These are phyloP conservation scores for Cladochytrium replicatum DNA, from an alignment of 192 early-diverging fungal species.

Conservation along the genomic window DNA sequence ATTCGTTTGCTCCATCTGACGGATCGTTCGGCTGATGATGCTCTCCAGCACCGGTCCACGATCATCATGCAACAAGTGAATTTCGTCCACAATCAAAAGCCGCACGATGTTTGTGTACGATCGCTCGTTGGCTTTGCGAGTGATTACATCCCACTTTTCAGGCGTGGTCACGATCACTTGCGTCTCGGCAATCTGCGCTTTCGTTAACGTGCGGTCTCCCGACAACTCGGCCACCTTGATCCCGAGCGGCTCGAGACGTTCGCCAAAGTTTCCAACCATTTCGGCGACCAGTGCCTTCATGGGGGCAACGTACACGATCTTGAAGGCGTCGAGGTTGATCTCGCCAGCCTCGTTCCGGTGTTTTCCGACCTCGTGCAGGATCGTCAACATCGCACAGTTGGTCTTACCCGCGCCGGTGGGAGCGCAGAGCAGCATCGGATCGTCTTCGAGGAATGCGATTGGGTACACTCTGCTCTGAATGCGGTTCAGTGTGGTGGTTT, in stretches of 20 bases:
- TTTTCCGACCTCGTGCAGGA: constrained; percentile 79
- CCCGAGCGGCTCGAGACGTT: constrained; percentile 64
- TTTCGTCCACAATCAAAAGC: constrained; percentile 92
- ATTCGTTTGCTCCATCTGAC: constrained; percentile 82
- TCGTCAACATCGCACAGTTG: constrained; percentile 93
- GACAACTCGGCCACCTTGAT: constrained; percentile 93
- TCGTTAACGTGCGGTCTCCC: constrained; percentile 93
- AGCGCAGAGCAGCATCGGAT: constrained; percentile 93
- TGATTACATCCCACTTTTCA: constrained; percentile 99
- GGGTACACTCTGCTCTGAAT: constrained; percentile 85
- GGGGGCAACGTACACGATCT: constrained; percentile 97
- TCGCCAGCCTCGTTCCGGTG: constrained; percentile 65
- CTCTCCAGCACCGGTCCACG: constrained; percentile 94
- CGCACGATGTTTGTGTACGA: constrained; percentile 84
- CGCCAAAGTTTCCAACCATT: constrained; percentile 85
- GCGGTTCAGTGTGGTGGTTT: constrained; percentile 68
- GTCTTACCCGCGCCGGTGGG: constrained; percentile 99
- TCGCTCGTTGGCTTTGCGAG: constrained; percentile 87
- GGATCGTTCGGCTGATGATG: constrained; percentile 77
- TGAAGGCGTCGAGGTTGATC: constrained; percentile 76
- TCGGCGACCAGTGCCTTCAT: constrained; percentile 99
- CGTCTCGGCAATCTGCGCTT: constrained; percentile 90
- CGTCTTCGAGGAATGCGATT: constrained; percentile 78
- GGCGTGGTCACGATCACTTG: constrained; percentile 97
- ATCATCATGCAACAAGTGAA: constrained; percentile 93